Base-by-base conservation (phyloP, 2,329 filamentous ascomycete species). In the Tolypocladium tundrense region DNA sequence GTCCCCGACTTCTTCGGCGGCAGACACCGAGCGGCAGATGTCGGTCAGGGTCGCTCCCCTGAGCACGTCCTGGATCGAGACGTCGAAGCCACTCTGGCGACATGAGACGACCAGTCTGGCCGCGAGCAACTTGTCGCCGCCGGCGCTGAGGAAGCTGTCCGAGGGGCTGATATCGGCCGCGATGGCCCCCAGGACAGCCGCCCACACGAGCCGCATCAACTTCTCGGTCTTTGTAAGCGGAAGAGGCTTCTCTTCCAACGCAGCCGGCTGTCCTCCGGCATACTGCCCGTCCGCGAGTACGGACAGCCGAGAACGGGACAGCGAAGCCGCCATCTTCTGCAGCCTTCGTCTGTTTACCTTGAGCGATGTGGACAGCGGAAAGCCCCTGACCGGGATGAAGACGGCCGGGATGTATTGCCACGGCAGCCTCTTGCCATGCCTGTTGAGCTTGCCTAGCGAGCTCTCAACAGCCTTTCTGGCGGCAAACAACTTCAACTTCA, bases 331-430 rank as follows among this genome's bases (percentile, higher is more conserved):
- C 59, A 77, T 71, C 60, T 73, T 76, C 58, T 77, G 76, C 9
- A 83, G 72, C 56, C 75, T 75, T 21, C 73, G 69, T 1, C 78
- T 72, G 61, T 82, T 77, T 45, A 82, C 72, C 62, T 83, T 79
- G 56, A 82, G 70, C 0, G 78, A 78, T 0, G 74, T 70, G 0
- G 78, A 81, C 27, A 81, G 64, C 0, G 80, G 80, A 24, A 83
- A 71, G 13, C 71, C 65, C 52, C 72, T 72, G 27, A 83, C 67
- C 0, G 80, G 79, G 3, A 83, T 72, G 54, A 78, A 82, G 2
- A 77, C 70, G 1, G 72, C 69, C 0, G 80, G 80, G n/a, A 80
- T 68, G 64, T 75, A 75, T 55, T 75, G 70, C 1, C 66, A 63
- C 0, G 77, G 70, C 3, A 79, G 67, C 2, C 62, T 55, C 19